Conservation (phyloP, 345 rosid species). For the Dovyalis caffra region DNA sequence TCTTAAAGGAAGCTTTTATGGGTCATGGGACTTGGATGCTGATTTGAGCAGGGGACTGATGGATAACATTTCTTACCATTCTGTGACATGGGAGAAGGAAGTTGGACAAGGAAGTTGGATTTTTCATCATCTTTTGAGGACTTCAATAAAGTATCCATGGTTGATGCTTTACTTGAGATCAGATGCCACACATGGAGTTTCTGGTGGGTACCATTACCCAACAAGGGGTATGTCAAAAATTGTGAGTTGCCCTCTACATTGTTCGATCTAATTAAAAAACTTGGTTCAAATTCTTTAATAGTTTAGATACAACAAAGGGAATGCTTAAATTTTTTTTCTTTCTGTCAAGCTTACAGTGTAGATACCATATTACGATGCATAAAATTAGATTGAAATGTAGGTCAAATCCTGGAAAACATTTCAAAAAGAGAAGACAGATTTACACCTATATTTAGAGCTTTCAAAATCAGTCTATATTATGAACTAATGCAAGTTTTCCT, state of each 20-base stretch:
- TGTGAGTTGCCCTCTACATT: conserved; percentile 12
- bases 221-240: conserved; percentile 32
- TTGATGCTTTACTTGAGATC: conserved; percentile 36
- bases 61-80: conserved; percentile 17
- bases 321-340: neutral
- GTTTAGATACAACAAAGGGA: too few species aligned
- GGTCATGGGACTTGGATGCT: conserved; percentile 63
- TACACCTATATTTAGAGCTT: neutral
- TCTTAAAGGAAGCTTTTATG: conserved; percentile 74
- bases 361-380: too few species aligned
- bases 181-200: conserved; percentile 22
- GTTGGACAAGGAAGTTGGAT: conserved; percentile 26
- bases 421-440: neutral
- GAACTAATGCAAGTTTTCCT: neutral
- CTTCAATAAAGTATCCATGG: conserved; percentile 33
- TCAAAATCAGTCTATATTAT: neutral
- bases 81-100: conserved; percentile 24
- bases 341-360: too few species aligned
- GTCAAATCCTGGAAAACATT: too few species aligned
- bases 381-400: too few species aligned
- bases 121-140: conserved; percentile 25
- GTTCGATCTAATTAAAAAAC: neutral
- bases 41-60: conserved; percentile 9
- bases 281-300: neutral
- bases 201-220: conserved; percentile 31